Percentiles rank a stretch among this genome's conserved stretches.
Evolutionary conservation across 2,329 filamentous ascomycete genomes (phyloP).

Genomic region (Aspergillus sp.): DNA sequence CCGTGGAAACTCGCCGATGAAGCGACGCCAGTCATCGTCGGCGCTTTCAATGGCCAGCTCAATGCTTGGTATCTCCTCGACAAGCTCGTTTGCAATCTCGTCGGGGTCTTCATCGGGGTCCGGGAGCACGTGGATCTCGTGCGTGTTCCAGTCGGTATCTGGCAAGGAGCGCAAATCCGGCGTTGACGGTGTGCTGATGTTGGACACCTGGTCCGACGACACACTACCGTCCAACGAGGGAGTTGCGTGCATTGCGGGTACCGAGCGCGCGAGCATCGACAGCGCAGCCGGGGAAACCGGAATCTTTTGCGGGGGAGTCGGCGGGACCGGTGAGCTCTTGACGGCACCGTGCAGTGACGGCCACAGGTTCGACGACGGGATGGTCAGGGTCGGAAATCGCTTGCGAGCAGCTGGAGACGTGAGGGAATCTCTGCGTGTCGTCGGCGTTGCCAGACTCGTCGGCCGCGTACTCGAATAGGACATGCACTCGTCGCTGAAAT

Average conservation of each 20-base stretch:
- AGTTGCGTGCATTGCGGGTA: slow-evolving; percentile 77
- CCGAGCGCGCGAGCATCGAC: slow-evolving; percentile 70
- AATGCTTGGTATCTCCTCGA: slow-evolving; percentile 34
- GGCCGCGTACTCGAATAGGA: slow-evolving; percentile 56
- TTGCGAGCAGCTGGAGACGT: slow-evolving; percentile 47
- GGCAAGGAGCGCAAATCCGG: slow-evolving; percentile 68
- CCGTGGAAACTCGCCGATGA: slow-evolving; percentile 46
- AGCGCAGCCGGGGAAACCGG: slow-evolving; percentile 77
- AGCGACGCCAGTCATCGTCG: slow-evolving; percentile 63
- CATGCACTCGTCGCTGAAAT: slow-evolving; percentile 53
- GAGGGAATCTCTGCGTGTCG: slow-evolving; percentile 43
- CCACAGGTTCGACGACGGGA: slow-evolving; percentile 63
- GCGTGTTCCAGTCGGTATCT: slow-evolving; percentile 64
- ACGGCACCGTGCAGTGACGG: slow-evolving; percentile 59
- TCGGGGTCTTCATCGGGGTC: slow-evolving; percentile 39
- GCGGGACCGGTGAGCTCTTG: slow-evolving; percentile 52
- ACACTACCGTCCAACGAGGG: slow-evolving; percentile 90
- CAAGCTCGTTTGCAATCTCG: slow-evolving; percentile 30
- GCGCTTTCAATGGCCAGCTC: slow-evolving; percentile 46
- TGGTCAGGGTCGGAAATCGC: slow-evolving; percentile 62
- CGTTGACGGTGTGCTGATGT: slow-evolving; percentile 81
- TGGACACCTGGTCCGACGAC: slow-evolving; percentile 83
- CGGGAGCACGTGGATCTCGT: slow-evolving; percentile 39
- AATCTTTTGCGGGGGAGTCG: slow-evolving; percentile 60
- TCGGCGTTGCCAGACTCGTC: slow-evolving; percentile 51